Evolutionary conservation across 805 yeast genomes (phyloP), one percentile per base, ranked within the genome.

Genomic region (Kodamaea laetipori): DNA sequence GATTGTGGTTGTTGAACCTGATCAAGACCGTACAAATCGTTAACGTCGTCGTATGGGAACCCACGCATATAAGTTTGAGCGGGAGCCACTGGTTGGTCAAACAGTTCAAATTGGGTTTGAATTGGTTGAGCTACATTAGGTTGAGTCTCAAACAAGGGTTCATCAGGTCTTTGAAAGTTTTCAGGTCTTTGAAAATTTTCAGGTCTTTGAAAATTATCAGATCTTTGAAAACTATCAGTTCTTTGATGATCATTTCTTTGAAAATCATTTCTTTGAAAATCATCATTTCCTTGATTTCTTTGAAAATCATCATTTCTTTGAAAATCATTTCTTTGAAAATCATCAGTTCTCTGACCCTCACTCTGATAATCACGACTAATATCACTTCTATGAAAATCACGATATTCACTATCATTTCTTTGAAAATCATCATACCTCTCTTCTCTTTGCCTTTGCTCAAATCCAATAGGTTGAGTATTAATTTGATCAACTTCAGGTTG

Each of bases 361-460:
- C n/a, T n/a, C n/a, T n/a, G n/a, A n/a, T n/a, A n/a, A n/a, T n/a
- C n/a, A n/a, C n/a, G n/a, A n/a, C n/a, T n/a, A n/a, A n/a, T n/a
- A n/a, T n/a, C n/a, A n/a, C n/a, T n/a, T n/a, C n/a, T n/a, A n/a
- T n/a, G n/a, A n/a, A n/a, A n/a, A n/a, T n/a, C n/a, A n/a, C 19
- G 37, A n/a, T n/a, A 28, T 13, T 21, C 28, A 30, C 4, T 4
- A 5, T 30, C 33, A 15, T 30, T 7, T 12, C 16, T 13, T 12
- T 30, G 33, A 12, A n/a, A n/a, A n/a, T n/a, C n/a, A n/a, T n/a
- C n/a, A n/a, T 33, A 8, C 38, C 48, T 12, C 64, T 47, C 7
- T 49, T 23, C 33, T 7, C 13, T 7, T 8, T 30, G 33, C 17
- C 49, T 42, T 55, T 60, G 21, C 49, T 48, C 49, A 18, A 43